Evolutionary conservation across 2,329 filamentous ascomycete species (phyloP), one percentile per base, ranked within the genome.

Genomic region (Endocalyx cinctus): DNA sequence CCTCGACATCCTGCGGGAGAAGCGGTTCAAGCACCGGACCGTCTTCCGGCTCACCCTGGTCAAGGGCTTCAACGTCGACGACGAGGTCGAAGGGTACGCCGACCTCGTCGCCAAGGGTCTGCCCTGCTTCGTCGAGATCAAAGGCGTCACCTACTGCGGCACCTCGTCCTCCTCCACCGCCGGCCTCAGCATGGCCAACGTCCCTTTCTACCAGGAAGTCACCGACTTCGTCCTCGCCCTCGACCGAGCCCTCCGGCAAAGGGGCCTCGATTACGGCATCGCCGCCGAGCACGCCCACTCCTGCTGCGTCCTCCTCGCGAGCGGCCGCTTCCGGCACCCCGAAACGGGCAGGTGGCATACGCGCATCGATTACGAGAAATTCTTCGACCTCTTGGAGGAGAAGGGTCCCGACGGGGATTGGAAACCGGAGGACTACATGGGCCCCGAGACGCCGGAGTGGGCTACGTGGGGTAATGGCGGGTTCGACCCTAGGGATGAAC

Each of bases 61-160:
- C 55, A 97, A 97, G 66, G 90, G 89, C 4, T 97, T 98, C 74
- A 97, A 98, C 57, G 79, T 97, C 44, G 90, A 95, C 16, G 89
- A 95, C 48, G 92, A 96, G 60, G 87, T 82, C 5, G 76, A 82
- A 45, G 90, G 90, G 5, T 97, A 98, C 54, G 90, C 90, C 0
- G 80, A 87, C 51, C 78, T 97, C 2, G 84, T 97, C 13, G 85
- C 89, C 54, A 79, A 81, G 45, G 89, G 84, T 1, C 70, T 95
- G 15, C 90, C 90, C 0, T 90, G 87, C 58, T 95, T 97, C 55
- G 79, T 97, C 30, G 90, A 97, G 66, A 76, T 97, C 59, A 97
- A 97, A 67, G 90, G 90, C 34, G 90, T 97, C 23, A 97, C 90
- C 1, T 97, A 92, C 66, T 97, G 92, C 61, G 92, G 92, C 25